Evolutionary conservation across 179 eudicot genomes (phyloP).

Genomic region (Beta lomatogona): DNA sequence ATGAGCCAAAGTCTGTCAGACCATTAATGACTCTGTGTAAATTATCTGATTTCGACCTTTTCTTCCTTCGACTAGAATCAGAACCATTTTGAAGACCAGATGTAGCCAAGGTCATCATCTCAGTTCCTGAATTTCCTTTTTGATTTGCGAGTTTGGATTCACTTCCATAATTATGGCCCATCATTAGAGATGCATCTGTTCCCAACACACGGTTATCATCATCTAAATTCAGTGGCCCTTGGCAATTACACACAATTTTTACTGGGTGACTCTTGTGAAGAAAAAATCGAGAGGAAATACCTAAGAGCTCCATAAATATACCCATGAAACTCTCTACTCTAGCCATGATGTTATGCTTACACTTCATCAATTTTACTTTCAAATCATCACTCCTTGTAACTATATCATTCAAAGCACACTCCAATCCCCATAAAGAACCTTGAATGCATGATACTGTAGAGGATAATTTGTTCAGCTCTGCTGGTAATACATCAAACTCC

Average conservation of each 20-base stretch:
- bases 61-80: constrained; percentile 27
- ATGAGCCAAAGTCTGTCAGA: constrained; percentile 41
- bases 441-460: constrained; percentile 59
- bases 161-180: constrained; percentile 19
- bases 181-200: constrained; percentile 28
- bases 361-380: constrained; percentile 39
- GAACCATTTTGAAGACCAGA: constrained; percentile 4
- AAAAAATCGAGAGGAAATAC: constrained; percentile 24
- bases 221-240: constrained; percentile 25
- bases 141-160: constrained; percentile 26
- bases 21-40: constrained; percentile 26
- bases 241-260: constrained; percentile 24
- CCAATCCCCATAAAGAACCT: constrained; percentile 76
- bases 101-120: constrained; percentile 22
- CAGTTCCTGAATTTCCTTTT: constrained; percentile 26
- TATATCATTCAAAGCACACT: constrained; percentile 47
- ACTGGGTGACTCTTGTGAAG: constrained; percentile 31
- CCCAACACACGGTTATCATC: constrained; percentile 16
- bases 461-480: constrained; percentile 48
- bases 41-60: constrained; percentile 26
- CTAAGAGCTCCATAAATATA: constrained; percentile 42
- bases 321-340: constrained; percentile 47
- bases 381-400: constrained; percentile 33
- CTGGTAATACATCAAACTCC: constrained; percentile 16
- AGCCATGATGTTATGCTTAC: constrained; percentile 36